phyloP scores from a whole-genome alignment of 108 stramenopile species.

The Mediolabrus comicus region DNA sequence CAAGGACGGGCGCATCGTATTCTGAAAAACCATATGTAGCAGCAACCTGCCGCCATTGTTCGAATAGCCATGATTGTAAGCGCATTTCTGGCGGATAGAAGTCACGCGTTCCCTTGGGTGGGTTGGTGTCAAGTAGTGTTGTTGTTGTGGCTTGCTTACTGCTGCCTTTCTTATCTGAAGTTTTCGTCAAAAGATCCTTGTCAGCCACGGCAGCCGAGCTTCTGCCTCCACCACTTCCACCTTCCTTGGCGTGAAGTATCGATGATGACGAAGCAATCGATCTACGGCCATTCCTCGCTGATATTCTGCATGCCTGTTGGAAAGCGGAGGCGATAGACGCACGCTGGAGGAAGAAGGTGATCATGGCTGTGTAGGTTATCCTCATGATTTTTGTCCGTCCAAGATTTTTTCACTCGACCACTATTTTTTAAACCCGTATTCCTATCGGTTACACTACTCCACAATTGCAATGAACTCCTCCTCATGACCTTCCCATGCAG shows the following conservation, averaged over 20 bases:
- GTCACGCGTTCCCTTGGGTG: constrained; percentile 96
- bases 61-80: constrained; percentile 92
- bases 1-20: constrained; percentile 97
- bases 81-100: constrained; percentile 97
- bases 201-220: constrained; percentile 75
- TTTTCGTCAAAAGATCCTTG: constrained; percentile 61
- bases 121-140: constrained; percentile 90
- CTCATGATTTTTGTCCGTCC: constrained; percentile 3
- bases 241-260: constrained; percentile 1
- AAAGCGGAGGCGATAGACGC: constrained; percentile 18
- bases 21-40: constrained; percentile 87
- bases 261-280: background rate
- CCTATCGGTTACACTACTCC: too few species aligned
- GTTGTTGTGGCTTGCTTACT: constrained; percentile 8
- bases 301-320: background rate
- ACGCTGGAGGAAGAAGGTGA: constrained; percentile 10
- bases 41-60: constrained; percentile 85
- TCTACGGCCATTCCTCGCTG: background rate
- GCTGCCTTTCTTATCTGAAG: constrained; percentile 3
- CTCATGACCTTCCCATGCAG: too few species aligned
- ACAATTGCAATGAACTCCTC: too few species aligned
- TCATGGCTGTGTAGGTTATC: constrained; percentile 17
- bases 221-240: constrained; percentile 49
- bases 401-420: too few species aligned
- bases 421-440: too few species aligned